phyloP scores from a whole-genome alignment of 148 eudicot species.

The Camellia granthamiana region DNA sequence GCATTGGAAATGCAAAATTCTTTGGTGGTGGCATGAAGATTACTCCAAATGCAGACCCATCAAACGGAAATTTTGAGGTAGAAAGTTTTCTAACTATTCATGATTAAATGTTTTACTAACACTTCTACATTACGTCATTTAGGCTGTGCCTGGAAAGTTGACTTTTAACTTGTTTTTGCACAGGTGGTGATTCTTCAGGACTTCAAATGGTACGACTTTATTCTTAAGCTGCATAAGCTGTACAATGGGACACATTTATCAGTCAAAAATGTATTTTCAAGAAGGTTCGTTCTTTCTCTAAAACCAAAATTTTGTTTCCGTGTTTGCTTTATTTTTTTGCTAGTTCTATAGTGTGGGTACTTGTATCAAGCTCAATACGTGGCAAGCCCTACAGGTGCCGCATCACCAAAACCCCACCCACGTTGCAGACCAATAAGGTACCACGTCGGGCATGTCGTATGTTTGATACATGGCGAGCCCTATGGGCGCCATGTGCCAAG shows the following conservation, averaged over 20 bases:
- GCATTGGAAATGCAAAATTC: slow-evolving; percentile 92
- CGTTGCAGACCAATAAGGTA: too few species aligned
- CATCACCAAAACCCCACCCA: too few species aligned
- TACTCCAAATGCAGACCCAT: slow-evolving; percentile 84
- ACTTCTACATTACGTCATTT: neutral
- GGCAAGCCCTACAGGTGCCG: too few species aligned
- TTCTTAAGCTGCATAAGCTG: slow-evolving; percentile 72
- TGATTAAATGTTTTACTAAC: neutral
- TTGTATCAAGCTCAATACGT: too few species aligned
- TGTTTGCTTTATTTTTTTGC: neutral
- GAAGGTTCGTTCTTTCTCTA: slow-evolving; percentile 41
- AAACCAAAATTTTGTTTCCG: neutral
- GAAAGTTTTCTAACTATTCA: neutral
- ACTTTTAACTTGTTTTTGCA: slow-evolving; percentile 9
- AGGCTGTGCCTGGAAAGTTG: neutral
- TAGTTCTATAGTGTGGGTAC: too few species aligned
- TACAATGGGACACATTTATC: slow-evolving; percentile 85
- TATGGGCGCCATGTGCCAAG: too few species aligned
- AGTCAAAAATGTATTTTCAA: slow-evolving; percentile 67
- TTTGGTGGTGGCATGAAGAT: slow-evolving; percentile 99
- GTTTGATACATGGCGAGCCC: too few species aligned
- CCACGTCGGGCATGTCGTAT: too few species aligned
- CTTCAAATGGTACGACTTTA: slow-evolving; percentile 94
- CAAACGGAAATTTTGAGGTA: slow-evolving; percentile 81
- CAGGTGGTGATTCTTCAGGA: slow-evolving; percentile 93